Base-by-base conservation (phyloP, 2,329 filamentous ascomycete species). In the Graphilbum sp. region DNA sequence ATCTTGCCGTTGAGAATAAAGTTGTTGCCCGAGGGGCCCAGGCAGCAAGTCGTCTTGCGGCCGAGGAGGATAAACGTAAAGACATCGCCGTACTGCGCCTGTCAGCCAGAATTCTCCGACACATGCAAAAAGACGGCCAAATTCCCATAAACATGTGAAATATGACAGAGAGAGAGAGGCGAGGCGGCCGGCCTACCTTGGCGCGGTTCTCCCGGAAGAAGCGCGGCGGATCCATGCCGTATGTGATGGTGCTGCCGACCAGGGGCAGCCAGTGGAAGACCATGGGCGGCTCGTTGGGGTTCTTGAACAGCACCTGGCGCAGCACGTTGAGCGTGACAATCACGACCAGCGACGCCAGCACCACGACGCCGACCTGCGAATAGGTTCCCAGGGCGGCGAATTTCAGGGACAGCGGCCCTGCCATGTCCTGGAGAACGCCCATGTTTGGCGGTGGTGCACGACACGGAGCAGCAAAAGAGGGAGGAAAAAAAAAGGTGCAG, bases 161-260 rank as follows among this genome's bases (percentile, higher is more conserved):
- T n/a, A n/a, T n/a, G n/a, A n/a, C n/a, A n/a, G n/a, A n/a, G n/a
- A n/a, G n/a, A n/a, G n/a, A n/a, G n/a, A n/a, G n/a, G n/a, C n/a
- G n/a, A n/a, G n/a, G 19, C 15, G 24, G 15, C 11, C 20, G 20
- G 12, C 51, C 40, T 50, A 81, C 77, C 72, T 84, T 83, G 51
- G 68, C 60, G 44, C 70, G 71, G 60, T 71, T 72, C 55, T 67
- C 75, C 71, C 49, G 67, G 64, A 95, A 94, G 69, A 95, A 96
- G 37, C 66, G 67, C 52, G 84, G 87, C 15, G 88, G 88, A 53
- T 96, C 85, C 60, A 95, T 95, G 58, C 88, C 88, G 62, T 96
- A 98, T 33, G 75, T 82, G 50, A 96, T 67, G 43, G 90, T 95
- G 64, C 79, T 95, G 46, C 88, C 88, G 51, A 98, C 69, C 48